Evolutionary conservation across 306 rosid species (phyloP).

Genomic region (Cercis canadensis): DNA sequence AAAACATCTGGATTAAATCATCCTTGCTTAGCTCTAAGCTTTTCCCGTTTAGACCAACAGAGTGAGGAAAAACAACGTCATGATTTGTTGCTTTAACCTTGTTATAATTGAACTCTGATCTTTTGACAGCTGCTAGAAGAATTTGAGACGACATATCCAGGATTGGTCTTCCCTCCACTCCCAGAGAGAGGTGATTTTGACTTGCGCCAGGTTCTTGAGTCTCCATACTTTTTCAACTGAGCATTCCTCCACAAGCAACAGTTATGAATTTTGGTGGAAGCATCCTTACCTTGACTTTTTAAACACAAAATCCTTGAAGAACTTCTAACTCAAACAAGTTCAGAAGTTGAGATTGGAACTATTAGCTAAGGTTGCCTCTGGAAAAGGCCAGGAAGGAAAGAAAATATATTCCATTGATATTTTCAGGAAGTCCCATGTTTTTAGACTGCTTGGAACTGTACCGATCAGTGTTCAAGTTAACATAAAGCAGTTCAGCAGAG

Average conservation of each 20-base stretch:
- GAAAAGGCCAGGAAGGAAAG: slow-evolving; percentile 31
- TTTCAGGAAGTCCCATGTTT: slow-evolving; percentile 12
- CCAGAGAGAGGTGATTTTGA: too few species aligned
- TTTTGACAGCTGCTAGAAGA: slow-evolving; percentile 62
- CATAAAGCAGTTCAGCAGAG: not conserved
- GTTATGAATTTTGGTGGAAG: too few species aligned
- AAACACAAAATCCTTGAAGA: too few species aligned
- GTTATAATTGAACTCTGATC: slow-evolving; percentile 27
- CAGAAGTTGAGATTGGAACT: too few species aligned
- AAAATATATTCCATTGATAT: slow-evolving; percentile 16
- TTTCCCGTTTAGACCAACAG: slow-evolving; percentile 3
- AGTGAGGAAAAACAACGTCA: not conserved
- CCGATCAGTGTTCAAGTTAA: not conserved
- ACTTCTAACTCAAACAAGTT: too few species aligned
- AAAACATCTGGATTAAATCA: not conserved
- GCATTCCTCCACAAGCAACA: too few species aligned
- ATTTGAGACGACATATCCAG: too few species aligned
- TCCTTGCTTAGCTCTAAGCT: not conserved
- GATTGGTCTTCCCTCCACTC: too few species aligned
- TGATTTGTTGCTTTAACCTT: slow-evolving; percentile 18
- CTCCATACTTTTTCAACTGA: too few species aligned
- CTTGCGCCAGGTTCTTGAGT: too few species aligned
- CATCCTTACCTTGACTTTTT: too few species aligned
- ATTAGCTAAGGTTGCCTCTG: slow-evolving; percentile 26
- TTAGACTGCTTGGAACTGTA: slow-evolving; percentile 18